A percentile compares a stretch with the other conserved stretches of the same genome.
These are phyloP conservation scores for Alternaria ventricosa DNA, from an alignment of 2,329 filamentous ascomycete genomes.

Conservation along the genomic window DNA sequence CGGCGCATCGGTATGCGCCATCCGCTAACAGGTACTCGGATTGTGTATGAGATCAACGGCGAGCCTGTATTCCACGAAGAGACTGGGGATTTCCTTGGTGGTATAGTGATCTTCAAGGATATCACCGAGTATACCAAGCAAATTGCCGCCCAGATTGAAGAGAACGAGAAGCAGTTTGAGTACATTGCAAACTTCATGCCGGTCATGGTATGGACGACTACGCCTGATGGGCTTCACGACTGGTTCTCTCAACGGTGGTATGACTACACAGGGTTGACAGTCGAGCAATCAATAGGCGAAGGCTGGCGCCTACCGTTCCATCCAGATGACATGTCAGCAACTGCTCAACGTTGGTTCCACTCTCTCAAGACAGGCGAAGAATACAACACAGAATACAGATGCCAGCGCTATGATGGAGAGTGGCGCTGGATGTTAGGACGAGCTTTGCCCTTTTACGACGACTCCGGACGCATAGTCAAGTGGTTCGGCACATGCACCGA, in stretches of 20 bases:
- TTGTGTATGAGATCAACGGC: slow-evolving; percentile 70
- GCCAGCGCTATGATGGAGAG: slow-evolving; percentile 68
- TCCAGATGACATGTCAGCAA: slow-evolving; percentile 69
- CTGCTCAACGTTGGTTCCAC: slow-evolving; percentile 64
- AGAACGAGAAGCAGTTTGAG: slow-evolving; percentile 76
- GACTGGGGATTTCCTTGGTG: slow-evolving; percentile 75
- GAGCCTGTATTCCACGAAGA: slow-evolving; percentile 71
- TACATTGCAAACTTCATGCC: slow-evolving; percentile 72
- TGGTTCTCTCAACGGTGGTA: slow-evolving; percentile 83
- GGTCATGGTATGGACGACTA: slow-evolving; percentile 73
- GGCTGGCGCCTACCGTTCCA: slow-evolving; percentile 72
- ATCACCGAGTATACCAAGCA: slow-evolving; percentile 73
- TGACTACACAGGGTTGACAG: slow-evolving; percentile 71
- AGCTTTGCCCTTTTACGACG: slow-evolving; percentile 71
- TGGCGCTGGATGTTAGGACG: slow-evolving; percentile 82
- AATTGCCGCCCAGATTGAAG: slow-evolving; percentile 71
- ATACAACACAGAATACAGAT: slow-evolving; percentile 75
- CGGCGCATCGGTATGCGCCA: slow-evolving; percentile 68
- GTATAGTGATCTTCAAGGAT: slow-evolving; percentile 74
- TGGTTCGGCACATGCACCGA: slow-evolving; percentile 86
- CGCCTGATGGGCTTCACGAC: slow-evolving; percentile 69
- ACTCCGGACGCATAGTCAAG: slow-evolving; percentile 72
- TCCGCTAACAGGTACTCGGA: slow-evolving; percentile 57
- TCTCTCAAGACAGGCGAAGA: slow-evolving; percentile 69
- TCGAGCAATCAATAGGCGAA: slow-evolving; percentile 66